Evolutionary conservation across 2,329 filamentous ascomycete genomes (phyloP), one percentile per base, ranked within the genome.

Genomic region (Cercospora citrullina): DNA sequence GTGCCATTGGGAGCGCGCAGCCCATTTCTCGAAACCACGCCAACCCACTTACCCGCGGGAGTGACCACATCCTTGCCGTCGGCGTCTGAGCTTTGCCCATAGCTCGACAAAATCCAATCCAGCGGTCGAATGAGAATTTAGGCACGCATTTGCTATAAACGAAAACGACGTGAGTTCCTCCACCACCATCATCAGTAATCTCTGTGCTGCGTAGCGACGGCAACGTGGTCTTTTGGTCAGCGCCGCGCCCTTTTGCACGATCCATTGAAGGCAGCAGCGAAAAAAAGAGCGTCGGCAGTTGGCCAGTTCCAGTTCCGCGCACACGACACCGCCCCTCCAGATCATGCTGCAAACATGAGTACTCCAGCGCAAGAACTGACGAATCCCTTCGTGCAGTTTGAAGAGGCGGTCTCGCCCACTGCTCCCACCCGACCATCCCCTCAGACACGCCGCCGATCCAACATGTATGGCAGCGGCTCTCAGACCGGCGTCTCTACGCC

Each of bases 401-500:
- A 64, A 30, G 63, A 69, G 42, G 51, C 67, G 30, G 33, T 61
- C 23, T 71, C 69, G 18, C 71, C 69, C 39, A 67, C 69, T 62
- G 51, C 48, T 14, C 28, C 68, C 36, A 63, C 70, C 59, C 3
- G 45, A 36, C 65, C 61, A 48, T 58, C 53, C 28, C 30, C 53
- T 33, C 53, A 58, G 14, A 58, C 30, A 12, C 53, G 53, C 60
- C 58, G 63, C 67, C 57, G 65, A 57, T 60, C 64, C 51, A 73
- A 69, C 48, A 75, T 75, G 73, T 74, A 74, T 65, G 72, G 70
- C 58, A 72, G 70, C 14, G 73, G 73, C 65, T 70, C 69, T 3
- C 94, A 97, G 83, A 99, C 95, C 84, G 95, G 95, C 83, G 93
- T 97, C 79, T 96, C 94, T 74, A 99, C 95, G 75, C 95, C 95